These are phyloP conservation scores for Neonectria sp. DNA, from an alignment of 2,329 filamentous ascomycete species.

Conservation along the genomic window DNA sequence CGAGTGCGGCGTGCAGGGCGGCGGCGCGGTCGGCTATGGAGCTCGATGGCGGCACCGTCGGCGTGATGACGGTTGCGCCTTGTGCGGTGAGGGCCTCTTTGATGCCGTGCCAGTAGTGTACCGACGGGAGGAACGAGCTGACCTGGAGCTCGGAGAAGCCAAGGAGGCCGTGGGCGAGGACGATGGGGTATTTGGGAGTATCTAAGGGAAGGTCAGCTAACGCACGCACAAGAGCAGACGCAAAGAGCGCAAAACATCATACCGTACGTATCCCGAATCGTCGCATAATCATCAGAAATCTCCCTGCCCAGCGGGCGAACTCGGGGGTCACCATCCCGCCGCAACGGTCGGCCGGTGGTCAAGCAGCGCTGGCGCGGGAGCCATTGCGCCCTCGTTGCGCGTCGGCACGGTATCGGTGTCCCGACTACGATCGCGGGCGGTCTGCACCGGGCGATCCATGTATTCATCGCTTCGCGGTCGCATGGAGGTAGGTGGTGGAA, in stretches of 20 bases:
- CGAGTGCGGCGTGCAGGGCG: conserved; percentile 70
- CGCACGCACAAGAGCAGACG: background rate
- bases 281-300: conserved; percentile 64
- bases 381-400: conserved; percentile 22
- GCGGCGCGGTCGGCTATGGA: conserved; percentile 74
- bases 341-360: conserved; percentile 24
- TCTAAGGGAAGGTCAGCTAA: conserved; percentile 51
- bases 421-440: conserved; percentile 13
- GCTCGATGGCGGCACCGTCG: conserved; percentile 73
- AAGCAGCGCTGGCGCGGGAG: conserved; percentile 23
- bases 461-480: conserved; percentile 39
- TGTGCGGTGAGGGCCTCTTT: conserved; percentile 69
- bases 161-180: conserved; percentile 76
- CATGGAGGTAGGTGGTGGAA: conserved; percentile 19
- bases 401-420: background rate
- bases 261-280: conserved; percentile 63
- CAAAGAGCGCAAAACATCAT: conserved; percentile 28
- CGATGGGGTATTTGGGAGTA: conserved; percentile 73
- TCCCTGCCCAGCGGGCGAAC: conserved; percentile 57
- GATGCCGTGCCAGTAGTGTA: conserved; percentile 78
- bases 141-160: conserved; percentile 73
- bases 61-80: conserved; percentile 69
- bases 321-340: conserved; percentile 54
- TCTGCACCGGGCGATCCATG: conserved; percentile 36
- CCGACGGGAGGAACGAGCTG: conserved; percentile 65